Evolutionary conservation across 2,329 filamentous ascomycete genomes (phyloP), one percentile per base, ranked within the genome.

Genomic region (Ceratocystis eucalypticola): DNA sequence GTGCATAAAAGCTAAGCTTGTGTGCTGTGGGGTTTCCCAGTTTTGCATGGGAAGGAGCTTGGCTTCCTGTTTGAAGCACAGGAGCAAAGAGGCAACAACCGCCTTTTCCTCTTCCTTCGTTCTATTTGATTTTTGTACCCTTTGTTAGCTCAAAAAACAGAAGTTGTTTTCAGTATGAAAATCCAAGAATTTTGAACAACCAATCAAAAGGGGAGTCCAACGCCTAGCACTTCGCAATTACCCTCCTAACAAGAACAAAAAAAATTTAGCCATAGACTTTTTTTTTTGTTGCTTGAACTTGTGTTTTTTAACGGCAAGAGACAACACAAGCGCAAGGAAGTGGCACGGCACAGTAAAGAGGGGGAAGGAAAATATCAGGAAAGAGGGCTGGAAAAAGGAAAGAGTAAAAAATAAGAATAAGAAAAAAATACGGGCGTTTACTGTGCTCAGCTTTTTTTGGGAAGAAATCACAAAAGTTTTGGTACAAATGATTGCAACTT

Each of bases 1-100:
- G 55, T 59, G 55, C 55, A 59, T 59, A 59, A 59, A 55, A 59
- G 55, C 55, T 37, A 59, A 59, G 55, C 55, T 59, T 37, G 55
- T 50, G 46, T 59, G 55, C 28, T 59, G 55, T 59, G 55, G 55
- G 55, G 55, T 33, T 59, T 20, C 25, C 20, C 25, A 10, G 30
- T 57, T 30, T 15, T 15, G 28, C 55, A 37, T 33, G 55, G 53
- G 55, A 59, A 59, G 28, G 55, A 59, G 55, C 55, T 59, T 59
- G 28, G 55, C 55, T 59, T 53, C n/a, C 55, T 59, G 55, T 37
- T 59, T 33, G 55, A 59, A 37, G 55, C 37, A 41, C 37, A 41
- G 37, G 37, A 41, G 37, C 37, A 41, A 41, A 41, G 37, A 41
- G 37, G 37, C 28, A 59, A 37, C 55, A 33, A 17, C 55, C 55